Percentiles rank a stretch among this genome's conserved stretches.
Conservation (phyloP, 768 basidiomycete species). For the Coprinellus aureogranulatus region DNA sequence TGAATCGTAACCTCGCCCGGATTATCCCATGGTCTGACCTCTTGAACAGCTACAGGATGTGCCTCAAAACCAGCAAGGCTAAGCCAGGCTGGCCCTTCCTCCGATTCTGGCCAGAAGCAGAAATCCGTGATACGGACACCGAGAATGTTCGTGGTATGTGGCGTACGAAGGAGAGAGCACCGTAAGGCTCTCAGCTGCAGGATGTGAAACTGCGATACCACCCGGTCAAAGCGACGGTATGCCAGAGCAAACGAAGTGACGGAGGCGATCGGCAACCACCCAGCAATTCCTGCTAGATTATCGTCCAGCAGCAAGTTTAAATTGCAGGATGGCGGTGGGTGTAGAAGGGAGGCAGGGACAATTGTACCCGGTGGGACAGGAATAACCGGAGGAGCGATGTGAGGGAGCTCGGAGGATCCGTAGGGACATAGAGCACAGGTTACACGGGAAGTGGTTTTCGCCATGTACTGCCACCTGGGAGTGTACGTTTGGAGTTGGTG, state of each 20-base stretch:
- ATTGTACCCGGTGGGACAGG: not conserved
- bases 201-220: not conserved
- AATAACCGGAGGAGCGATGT: not conserved
- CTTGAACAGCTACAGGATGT: not conserved
- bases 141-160: not conserved
- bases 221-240: not conserved
- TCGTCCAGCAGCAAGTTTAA: not conserved
- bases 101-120: not conserved
- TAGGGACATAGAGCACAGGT: not conserved
- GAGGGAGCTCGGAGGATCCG: not conserved
- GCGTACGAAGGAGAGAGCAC: not conserved
- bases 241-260: not conserved
- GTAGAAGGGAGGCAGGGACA: not conserved
- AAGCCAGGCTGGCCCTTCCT: not conserved
- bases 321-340: not conserved
- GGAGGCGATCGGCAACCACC: not conserved
- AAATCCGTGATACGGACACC: not conserved
- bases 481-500: not conserved
- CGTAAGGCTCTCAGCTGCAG: not conserved
- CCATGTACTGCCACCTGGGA: not conserved
- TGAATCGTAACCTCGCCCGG: not conserved
- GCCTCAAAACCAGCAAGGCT: not conserved
- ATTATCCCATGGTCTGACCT: not conserved
- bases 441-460: not conserved
- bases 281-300: not conserved